Evolutionary conservation across 257 asterid species (phyloP).

Genomic region (Leonotis leonurus): DNA sequence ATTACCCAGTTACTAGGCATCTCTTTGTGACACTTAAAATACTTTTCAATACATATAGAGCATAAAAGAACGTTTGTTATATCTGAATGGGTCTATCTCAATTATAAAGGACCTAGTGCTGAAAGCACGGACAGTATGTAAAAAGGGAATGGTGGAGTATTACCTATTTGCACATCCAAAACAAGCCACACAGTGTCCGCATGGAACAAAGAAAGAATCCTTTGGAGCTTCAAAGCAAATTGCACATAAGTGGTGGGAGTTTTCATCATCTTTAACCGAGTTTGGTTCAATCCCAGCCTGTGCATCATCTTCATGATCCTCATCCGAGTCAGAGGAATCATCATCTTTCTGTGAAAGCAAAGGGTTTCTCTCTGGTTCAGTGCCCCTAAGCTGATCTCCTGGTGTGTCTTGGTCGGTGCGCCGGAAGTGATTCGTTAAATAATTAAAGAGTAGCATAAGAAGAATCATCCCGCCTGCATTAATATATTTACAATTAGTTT

Average conservation of each 20-base stretch:
- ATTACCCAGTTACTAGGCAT: no score
- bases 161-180: conserved; percentile 75
- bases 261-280: conserved; percentile 36
- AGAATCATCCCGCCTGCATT: conserved; percentile 48
- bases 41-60: no score
- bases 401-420: conserved; percentile 19
- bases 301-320: conserved; percentile 30
- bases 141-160: conserved; percentile 1
- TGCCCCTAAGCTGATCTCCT: conserved; percentile 25
- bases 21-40: no score
- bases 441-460: conserved; percentile 35
- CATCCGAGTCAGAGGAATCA: conserved; percentile 32
- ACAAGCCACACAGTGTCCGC: conserved; percentile 86
- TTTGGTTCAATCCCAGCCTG: conserved; percentile 17
- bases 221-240: conserved; percentile 85
- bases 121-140: background rate
- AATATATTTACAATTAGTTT: background rate
- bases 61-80: no score
- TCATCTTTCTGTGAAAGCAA: conserved; percentile 56
- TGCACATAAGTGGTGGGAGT: conserved; percentile 46
- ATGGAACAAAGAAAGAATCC: conserved; percentile 79
- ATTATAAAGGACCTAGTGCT: no score
- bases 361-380: conserved; percentile 42
- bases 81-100: no score
- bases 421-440: conserved; percentile 24